phyloP scores from a whole-genome alignment of 495 filamentous ascomycete genomes.

The Penicillium verhagenii region DNA sequence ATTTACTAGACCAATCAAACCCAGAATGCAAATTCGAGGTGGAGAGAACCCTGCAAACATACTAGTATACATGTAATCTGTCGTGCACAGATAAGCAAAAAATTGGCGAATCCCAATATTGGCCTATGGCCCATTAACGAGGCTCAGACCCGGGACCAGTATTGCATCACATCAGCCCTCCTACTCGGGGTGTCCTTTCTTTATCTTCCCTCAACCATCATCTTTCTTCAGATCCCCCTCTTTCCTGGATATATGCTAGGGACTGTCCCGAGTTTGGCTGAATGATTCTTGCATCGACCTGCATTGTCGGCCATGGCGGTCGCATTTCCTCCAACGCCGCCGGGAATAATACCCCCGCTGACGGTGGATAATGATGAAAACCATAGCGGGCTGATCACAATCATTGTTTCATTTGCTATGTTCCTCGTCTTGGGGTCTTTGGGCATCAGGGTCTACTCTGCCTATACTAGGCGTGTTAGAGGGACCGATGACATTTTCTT shows the following conservation, averaged over 20 bases:
- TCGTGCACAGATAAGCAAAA: neutral
- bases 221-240: neutral
- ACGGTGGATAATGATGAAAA: slow-evolving; percentile 22
- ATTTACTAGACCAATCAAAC: neutral
- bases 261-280: neutral
- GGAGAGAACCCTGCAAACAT: neutral
- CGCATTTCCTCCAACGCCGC: slow-evolving; percentile 5
- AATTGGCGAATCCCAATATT: too few relatives aligned
- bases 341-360: slow-evolving; percentile 18
- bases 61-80: too few relatives aligned
- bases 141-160: neutral
- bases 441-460: slow-evolving; percentile 18
- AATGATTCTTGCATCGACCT: neutral
- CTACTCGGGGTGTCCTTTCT: neutral
- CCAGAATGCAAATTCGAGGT: too few relatives aligned
- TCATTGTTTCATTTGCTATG: slow-evolving; percentile 20
- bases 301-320: slow-evolving; percentile 7
- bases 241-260: neutral
- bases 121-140: too few relatives aligned
- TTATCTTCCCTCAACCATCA: neutral
- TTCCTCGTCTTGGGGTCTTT: slow-evolving; percentile 23
- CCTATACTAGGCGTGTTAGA: slow-evolving; percentile 9
- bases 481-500: slow-evolving; percentile 23
- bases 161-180: neutral
- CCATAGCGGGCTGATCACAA: slow-evolving; percentile 24